Evolutionary conservation across 2,329 filamentous ascomycete species (phyloP), one percentile per base, ranked within the genome.

Genomic region (Aspergillus pseudoglaucus): DNA sequence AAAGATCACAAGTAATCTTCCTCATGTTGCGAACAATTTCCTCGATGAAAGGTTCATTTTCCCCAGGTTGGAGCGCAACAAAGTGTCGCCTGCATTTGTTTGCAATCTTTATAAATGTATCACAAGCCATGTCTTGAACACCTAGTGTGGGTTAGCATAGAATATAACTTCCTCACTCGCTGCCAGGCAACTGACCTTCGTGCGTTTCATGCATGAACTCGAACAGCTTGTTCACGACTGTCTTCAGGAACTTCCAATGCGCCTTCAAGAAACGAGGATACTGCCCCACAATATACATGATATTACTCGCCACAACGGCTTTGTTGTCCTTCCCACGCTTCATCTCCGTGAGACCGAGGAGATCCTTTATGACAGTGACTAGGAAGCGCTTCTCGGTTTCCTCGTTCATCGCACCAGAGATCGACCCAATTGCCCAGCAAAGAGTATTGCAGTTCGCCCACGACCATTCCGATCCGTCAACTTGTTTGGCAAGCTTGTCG

Each of bases 131-230:
- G 72, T 98, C 93, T 72, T 98, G 94, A 22, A 98, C 93, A 75
- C 89, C 84, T 87, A 55, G 52, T 49, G 49, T 71, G 59, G 69
- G 63, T 60, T 51, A 62, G 55, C 3, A 14, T 43, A 9, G 8
- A 14, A 23, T 18, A 35, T 17, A 42, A 12, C 7, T 18, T 23
- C 15, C 7, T 14, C n/a, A 18, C 6, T 4, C 12, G n/a, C n/a
- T n/a, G 33, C 10, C 37, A 39, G 18, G 17, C 4, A 48, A 67
- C 78, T 60, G 71, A 84, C 88, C 93, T 75, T 98, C 93, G 63
- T 98, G 93, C 1, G 93, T 97, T 71, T 98, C 93, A 69, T 98
- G 93, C 93, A 98, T 98, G 66, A 98, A 98, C 74, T 98, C 93
- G 63, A 98, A 98, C 4, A 98, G 80, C 76, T 98, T 98, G 75